Evolutionary conservation across 257 asterid species (phyloP), one percentile per base, ranked within the genome.

Genomic region (Galeopsis tetrahit): DNA sequence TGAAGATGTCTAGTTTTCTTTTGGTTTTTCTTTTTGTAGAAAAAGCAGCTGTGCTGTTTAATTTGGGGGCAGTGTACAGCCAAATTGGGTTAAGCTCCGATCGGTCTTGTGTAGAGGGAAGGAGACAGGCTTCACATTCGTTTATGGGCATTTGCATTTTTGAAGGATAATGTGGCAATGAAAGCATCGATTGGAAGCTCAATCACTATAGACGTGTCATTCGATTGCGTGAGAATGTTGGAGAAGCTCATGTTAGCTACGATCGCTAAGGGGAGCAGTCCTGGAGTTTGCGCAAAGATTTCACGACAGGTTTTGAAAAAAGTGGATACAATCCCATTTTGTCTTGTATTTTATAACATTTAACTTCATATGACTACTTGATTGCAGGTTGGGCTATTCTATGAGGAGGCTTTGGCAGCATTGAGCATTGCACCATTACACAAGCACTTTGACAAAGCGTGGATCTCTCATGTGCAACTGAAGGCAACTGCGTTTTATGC

Each of bases 201-300:
- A 34, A 89, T 86, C 33, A 89, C 98, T 0, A 73, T 88, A 75
- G 98, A 93, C 72, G 72, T 90, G 69, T 90, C 97, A 1, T 91
- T 85, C 66, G 96, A 86, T 72, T 93, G 98, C 81, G 89, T 80
- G 5, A 95, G 96, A 64, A 86, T 93, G 96, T 78, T 93, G 85
- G 98, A 93, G 88, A 90, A 86, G 75, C 81, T 93, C 79, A 90
- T 90, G 97, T 78, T 93, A 73, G 98, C 98, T 66, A 87, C 97
- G 21, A 89, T 90, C 70, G 95, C 96, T 56, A 93, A 90, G 80
- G 97, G 97, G 34, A 93, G 91, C 87, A 90, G 93, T 60, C 89
- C 87, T 64, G 97, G 91, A 77, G 98, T 90, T 62, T 90, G 89
- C 79, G 88, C 97, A 49, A 93, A 93, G 87, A 90, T 93, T 62